These are phyloP conservation scores for Physaria fendleri DNA, from an alignment of 345 rosid genomes.

Conservation along the genomic window DNA sequence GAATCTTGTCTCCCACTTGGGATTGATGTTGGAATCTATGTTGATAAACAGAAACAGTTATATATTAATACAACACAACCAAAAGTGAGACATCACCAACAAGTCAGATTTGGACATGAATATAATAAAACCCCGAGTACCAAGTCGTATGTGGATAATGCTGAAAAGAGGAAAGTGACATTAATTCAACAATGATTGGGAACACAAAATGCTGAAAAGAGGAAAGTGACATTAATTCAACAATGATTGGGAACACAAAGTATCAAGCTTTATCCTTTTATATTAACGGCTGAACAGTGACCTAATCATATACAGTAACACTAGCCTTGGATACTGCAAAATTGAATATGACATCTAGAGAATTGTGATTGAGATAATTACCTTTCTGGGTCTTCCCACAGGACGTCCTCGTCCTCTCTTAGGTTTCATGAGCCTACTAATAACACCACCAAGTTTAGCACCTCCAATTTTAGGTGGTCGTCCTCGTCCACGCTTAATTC, in stretches of 20 bases:
- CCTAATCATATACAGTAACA: not conserved
- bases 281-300: not conserved
- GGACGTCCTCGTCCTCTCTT: conserved; percentile 38
- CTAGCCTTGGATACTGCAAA: not conserved
- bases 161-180: conserved; percentile 24
- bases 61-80: too few species aligned
- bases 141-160: conserved; percentile 1
- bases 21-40: too few species aligned
- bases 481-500: conserved; percentile 39
- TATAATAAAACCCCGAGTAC: conserved; percentile 13
- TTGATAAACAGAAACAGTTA: too few species aligned
- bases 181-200: conserved; percentile 15
- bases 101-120: not conserved
- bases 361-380: not conserved
- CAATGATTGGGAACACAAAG: conserved; percentile 16
- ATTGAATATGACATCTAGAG: not conserved
- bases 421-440: conserved; percentile 24
- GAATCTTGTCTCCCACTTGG: too few species aligned
- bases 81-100: conserved; percentile 13
- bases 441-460: conserved; percentile 33
- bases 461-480: conserved; percentile 45
- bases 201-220: conserved; percentile 1
- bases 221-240: conserved; percentile 20
- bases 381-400: conserved; percentile 68
- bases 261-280: not conserved